Conservation (phyloP, 768 basidiomycete species). For the Suillus plorans region DNA sequence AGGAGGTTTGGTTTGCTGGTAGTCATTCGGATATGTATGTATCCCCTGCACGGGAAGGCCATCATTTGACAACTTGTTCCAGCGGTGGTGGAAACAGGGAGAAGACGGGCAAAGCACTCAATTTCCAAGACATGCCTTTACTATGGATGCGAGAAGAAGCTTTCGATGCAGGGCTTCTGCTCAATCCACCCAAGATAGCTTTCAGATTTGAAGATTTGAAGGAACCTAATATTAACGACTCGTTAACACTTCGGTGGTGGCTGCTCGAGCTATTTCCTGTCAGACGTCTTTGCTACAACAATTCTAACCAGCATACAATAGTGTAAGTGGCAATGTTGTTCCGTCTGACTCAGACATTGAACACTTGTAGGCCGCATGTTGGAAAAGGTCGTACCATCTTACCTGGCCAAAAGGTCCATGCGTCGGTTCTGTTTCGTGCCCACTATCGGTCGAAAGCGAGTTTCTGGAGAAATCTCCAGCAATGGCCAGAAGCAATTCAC, state of each 20-base stretch:
- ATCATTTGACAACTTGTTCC: conserved; percentile 7
- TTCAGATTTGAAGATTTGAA: conserved; percentile 30
- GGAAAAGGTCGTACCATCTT: conserved; percentile 27
- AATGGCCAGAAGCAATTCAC: conserved; percentile 24
- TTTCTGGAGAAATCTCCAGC: conserved; percentile 20
- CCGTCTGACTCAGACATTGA: conserved; percentile 9
- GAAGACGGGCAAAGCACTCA: conserved; percentile 13
- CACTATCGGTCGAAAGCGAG: conserved; percentile 27
- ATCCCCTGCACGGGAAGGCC: background rate
- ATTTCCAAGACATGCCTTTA: conserved; percentile 27
- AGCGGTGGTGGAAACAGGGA: conserved; percentile 31
- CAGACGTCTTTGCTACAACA: conserved; percentile 27
- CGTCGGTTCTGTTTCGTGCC: conserved; percentile 30
- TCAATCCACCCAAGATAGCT: conserved; percentile 23
- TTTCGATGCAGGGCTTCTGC: conserved; percentile 21
- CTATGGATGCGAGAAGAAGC: conserved; percentile 34
- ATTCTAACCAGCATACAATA: conserved; percentile 19
- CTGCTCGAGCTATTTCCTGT: conserved; percentile 23
- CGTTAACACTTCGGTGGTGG: conserved; percentile 23
- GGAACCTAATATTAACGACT: conserved; percentile 17
- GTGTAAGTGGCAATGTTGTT: conserved; percentile 10
- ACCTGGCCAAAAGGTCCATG: conserved; percentile 31
- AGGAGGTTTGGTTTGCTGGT: conserved; percentile 46
- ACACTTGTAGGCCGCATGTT: conserved; percentile 22
- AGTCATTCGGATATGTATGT: conserved; percentile 40